These are phyloP conservation scores for Ustilago loliicola DNA, from an alignment of 1,284 basidiomycete genomes.

Conservation along the genomic window DNA sequence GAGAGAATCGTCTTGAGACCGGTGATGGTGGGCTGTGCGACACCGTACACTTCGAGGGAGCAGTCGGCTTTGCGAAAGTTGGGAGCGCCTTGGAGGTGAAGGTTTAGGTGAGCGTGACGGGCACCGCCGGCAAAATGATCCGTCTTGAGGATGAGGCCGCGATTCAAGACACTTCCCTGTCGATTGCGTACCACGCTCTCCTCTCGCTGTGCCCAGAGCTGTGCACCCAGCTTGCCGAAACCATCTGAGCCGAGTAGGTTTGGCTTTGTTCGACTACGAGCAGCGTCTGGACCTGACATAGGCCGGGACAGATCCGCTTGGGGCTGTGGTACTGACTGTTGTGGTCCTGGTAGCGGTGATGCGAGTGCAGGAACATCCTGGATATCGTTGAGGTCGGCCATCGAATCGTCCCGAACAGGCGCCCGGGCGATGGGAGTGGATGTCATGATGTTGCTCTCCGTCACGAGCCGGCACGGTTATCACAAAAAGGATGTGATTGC, in stretches of 20 bases:
- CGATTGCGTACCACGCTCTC: conserved; percentile 83
- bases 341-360: conserved; percentile 41
- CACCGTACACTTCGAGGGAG: conserved; percentile 71
- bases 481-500: neutral
- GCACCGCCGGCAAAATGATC: conserved; percentile 68
- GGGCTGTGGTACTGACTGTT: conserved; percentile 12
- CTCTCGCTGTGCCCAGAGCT: conserved; percentile 57
- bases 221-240: conserved; percentile 40
- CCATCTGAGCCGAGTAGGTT: conserved; percentile 46
- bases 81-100: conserved; percentile 90
- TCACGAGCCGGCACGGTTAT: neutral
- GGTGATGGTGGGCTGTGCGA: conserved; percentile 91
- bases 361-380: conserved; percentile 38
- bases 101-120: conserved; percentile 75
- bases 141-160: conserved; percentile 93
- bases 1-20: conserved; percentile 92
- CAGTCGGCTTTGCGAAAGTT: conserved; percentile 84
- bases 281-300: conserved; percentile 3
- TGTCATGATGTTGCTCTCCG: conserved; percentile 12
- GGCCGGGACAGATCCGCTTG: conserved; percentile 9
- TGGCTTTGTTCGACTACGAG: conserved; percentile 29
- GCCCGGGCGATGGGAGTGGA: conserved; percentile 17
- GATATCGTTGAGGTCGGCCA: conserved; percentile 9
- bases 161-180: conserved; percentile 85
- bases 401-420: conserved; percentile 2